phyloP scores from a whole-genome alignment of 176 grass and related monocot genomes.

The Panicum miliaceum region DNA sequence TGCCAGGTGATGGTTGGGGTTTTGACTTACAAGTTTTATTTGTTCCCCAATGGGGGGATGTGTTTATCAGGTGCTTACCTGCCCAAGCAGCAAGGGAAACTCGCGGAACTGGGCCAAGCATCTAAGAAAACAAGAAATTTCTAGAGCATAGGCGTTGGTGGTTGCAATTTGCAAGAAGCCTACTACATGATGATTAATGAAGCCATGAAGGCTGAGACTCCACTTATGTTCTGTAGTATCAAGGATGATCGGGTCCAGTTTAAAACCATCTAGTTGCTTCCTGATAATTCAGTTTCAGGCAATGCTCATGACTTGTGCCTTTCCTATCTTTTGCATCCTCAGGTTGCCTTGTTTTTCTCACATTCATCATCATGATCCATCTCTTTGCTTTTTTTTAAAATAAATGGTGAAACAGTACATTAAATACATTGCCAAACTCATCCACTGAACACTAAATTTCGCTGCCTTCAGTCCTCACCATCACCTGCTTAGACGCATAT shows the following conservation, averaged over 20 bases:
- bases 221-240: slow-evolving; percentile 1
- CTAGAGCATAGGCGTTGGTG: slow-evolving; percentile 22
- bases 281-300: slow-evolving; percentile 12
- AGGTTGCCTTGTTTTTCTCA: neutral
- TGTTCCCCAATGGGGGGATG: slow-evolving; percentile 9
- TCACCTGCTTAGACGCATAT: neutral
- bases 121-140: slow-evolving; percentile 69
- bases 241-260: neutral
- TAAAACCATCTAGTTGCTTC: neutral
- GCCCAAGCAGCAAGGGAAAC: slow-evolving; percentile 48
- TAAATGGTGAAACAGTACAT: neutral
- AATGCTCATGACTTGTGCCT: slow-evolving; percentile 22
- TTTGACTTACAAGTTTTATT: neutral
- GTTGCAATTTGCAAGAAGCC: neutral
- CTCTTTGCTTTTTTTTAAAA: neutral
- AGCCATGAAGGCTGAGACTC: neutral
- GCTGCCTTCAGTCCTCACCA: neutral
- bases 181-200: slow-evolving; percentile 8
- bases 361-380: neutral
- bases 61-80: slow-evolving; percentile 62
- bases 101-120: slow-evolving; percentile 37
- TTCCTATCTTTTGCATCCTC: slow-evolving; percentile 6
- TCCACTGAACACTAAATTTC: neutral
- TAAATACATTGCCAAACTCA: neutral
- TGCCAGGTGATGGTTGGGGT: neutral